A percentile compares a stretch with the other conserved stretches of the same genome.
Evolutionary conservation across 768 basidiomycete species (phyloP).

Genomic region (Suillus fuscotomentosus): DNA sequence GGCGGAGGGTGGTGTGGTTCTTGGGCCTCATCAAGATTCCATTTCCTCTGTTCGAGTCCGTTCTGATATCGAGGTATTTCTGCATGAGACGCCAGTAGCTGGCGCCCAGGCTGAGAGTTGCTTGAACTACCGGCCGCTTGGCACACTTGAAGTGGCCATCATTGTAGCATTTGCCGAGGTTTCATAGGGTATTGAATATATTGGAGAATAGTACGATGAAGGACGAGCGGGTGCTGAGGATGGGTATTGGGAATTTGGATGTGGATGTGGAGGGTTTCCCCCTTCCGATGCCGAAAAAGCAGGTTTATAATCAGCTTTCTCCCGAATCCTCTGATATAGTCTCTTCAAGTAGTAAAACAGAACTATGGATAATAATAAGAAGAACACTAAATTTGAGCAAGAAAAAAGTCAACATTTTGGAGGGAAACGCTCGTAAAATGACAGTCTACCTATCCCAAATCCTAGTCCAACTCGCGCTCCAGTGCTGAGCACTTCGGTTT

Average conservation of each 20-base stretch:
- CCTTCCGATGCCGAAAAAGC: neutral
- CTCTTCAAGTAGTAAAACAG: conserved; percentile 9
- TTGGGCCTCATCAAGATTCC: conserved; percentile 1
- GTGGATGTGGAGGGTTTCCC: neutral
- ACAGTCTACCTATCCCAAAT: conserved; percentile 20
- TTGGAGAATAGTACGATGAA: neutral
- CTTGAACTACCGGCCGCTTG: conserved; percentile 65
- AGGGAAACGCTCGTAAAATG: neutral
- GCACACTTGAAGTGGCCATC: conserved; percentile 69
- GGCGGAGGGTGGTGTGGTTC: conserved; percentile 7
- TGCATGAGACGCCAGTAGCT: conserved; percentile 5
- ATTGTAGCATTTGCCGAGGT: conserved; percentile 1
- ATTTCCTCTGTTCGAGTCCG: conserved; percentile 2
- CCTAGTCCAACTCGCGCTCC: conserved; percentile 25
- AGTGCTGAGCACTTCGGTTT: conserved; percentile 5
- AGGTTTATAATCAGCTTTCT: neutral
- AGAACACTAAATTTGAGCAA: neutral
- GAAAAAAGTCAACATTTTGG: neutral
- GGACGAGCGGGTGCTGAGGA: conserved; percentile 3
- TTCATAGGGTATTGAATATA: neutral
- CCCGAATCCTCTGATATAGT: conserved; percentile 1
- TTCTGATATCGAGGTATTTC: conserved; percentile 8
- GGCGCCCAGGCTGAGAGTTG: neutral
- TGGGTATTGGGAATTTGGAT: conserved; percentile 9
- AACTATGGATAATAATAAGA: neutral